Evolutionary conservation across 139 green algal genomes (phyloP).

Genomic region (Chlorella vulgaris): DNA sequence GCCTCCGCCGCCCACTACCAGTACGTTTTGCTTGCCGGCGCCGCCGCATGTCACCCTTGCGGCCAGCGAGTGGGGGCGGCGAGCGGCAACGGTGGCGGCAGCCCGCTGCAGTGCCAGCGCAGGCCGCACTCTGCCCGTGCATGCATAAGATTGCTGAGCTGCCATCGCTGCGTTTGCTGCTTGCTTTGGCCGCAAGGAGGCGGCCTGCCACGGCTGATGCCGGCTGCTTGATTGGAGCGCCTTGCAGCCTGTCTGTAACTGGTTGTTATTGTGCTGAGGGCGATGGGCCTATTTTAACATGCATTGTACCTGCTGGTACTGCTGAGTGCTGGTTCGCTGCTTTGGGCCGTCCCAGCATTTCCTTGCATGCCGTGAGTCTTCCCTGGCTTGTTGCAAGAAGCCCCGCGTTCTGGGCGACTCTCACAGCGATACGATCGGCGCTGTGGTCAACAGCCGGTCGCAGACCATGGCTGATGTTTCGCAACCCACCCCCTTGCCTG

Average conservation of each 20-base stretch:
- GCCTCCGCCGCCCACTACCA: slow-evolving; percentile 87
- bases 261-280: too few species aligned
- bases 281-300: too few species aligned
- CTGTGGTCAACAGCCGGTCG: background rate
- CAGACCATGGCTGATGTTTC: background rate
- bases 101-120: background rate
- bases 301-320: too few species aligned
- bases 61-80: background rate
- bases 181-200: too few species aligned
- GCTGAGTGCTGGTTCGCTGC: too few species aligned
- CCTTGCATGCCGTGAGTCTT: too few species aligned
- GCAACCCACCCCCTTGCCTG: background rate
- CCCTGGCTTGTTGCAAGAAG: too few species aligned
- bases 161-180: background rate
- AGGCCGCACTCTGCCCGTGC: background rate
- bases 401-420: too few species aligned
- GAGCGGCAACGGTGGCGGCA: background rate
- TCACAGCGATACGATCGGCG: background rate
- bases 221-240: too few species aligned
- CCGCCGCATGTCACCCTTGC: background rate
- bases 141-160: background rate
- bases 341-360: too few species aligned
- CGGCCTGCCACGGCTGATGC: background rate
- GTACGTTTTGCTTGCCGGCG: slow-evolving; percentile 67
- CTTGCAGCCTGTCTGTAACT: too few species aligned